Percentiles rank a stretch among this genome's conserved stretches.
Evolutionary conservation across 768 basidiomycete genomes (phyloP).

Genomic region (Pleurotus giganteus): DNA sequence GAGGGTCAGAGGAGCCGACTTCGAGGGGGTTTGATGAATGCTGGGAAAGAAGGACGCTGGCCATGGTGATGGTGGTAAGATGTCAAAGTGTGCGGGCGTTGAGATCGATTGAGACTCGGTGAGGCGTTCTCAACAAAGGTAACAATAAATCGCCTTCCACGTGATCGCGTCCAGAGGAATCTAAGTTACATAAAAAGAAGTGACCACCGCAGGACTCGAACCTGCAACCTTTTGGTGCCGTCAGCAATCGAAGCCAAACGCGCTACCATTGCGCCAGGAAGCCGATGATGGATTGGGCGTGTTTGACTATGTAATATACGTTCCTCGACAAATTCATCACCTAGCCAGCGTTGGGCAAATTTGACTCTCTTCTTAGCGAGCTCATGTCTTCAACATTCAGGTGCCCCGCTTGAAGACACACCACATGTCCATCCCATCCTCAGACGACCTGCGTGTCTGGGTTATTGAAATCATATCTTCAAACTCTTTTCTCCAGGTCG

Average conservation of each 20-base stretch:
- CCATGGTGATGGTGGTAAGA: conserved; percentile 27
- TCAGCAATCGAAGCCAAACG: conserved; percentile 76
- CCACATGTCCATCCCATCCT: conserved; percentile 40
- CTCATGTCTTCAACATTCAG: conserved; percentile 12
- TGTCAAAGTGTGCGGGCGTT: too few species aligned
- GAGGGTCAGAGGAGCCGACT: conserved; percentile 57
- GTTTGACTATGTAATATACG: too few species aligned
- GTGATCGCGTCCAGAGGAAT: not conserved
- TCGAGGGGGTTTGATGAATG: conserved; percentile 78
- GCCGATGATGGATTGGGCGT: conserved; percentile 31
- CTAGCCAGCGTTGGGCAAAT: not conserved
- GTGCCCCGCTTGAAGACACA: conserved; percentile 1
- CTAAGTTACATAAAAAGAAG: conserved; percentile 16
- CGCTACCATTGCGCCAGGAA: conserved; percentile 94
- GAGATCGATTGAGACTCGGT: too few species aligned
- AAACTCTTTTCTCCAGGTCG: conserved; percentile 51
- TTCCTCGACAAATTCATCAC: too few species aligned
- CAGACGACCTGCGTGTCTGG: conserved; percentile 37
- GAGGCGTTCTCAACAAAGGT: not conserved
- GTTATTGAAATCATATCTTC: conserved; percentile 35
- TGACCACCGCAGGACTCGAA: conserved; percentile 96
- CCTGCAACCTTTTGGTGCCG: conserved; percentile 77
- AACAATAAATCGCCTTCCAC: not conserved
- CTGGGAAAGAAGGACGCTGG: conserved; percentile 49
- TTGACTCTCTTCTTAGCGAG: not conserved